These are phyloP conservation scores for Xylaria curta DNA, from an alignment of 495 filamentous ascomycete genomes.

Conservation along the genomic window DNA sequence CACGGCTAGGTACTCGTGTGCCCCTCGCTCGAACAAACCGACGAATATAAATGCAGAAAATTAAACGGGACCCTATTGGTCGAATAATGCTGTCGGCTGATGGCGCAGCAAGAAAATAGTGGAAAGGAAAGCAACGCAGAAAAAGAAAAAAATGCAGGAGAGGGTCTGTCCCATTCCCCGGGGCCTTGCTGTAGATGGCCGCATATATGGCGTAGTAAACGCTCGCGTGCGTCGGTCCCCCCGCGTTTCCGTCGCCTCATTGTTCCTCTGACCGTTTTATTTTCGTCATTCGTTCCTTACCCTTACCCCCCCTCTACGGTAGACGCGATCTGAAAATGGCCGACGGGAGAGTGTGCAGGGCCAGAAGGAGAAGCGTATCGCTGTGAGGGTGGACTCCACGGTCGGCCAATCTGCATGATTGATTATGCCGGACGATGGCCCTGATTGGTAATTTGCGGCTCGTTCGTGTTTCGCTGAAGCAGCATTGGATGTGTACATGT, in stretches of 20 bases:
- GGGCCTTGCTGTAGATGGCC: slow-evolving; percentile 26
- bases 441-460: slow-evolving; percentile 40
- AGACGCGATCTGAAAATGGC: slow-evolving; percentile 24
- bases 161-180: slow-evolving; percentile 21
- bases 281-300: slow-evolving; percentile 14
- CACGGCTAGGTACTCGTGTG: slow-evolving; percentile 18
- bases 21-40: slow-evolving; percentile 17
- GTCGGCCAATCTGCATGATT: slow-evolving; percentile 40
- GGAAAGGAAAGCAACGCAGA: slow-evolving; percentile 3
- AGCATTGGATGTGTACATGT: slow-evolving; percentile 38
- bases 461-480: slow-evolving; percentile 34
- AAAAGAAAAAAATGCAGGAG: slow-evolving; percentile 5
- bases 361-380: slow-evolving; percentile 31
- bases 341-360: slow-evolving; percentile 21
- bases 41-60: slow-evolving; percentile 27
- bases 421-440: slow-evolving; percentile 40
- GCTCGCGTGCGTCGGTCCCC: slow-evolving; percentile 20
- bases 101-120: slow-evolving; percentile 27
- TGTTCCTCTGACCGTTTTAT: slow-evolving; percentile 23
- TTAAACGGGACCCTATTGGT: slow-evolving; percentile 21
- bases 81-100: slow-evolving; percentile 20
- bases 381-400: slow-evolving; percentile 36
- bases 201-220: slow-evolving; percentile 25
- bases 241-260: slow-evolving; percentile 25
- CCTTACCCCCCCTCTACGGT: slow-evolving; percentile 8